phyloP scores from a whole-genome alignment of 768 basidiomycete species.

The Lactifluus echinatus region DNA sequence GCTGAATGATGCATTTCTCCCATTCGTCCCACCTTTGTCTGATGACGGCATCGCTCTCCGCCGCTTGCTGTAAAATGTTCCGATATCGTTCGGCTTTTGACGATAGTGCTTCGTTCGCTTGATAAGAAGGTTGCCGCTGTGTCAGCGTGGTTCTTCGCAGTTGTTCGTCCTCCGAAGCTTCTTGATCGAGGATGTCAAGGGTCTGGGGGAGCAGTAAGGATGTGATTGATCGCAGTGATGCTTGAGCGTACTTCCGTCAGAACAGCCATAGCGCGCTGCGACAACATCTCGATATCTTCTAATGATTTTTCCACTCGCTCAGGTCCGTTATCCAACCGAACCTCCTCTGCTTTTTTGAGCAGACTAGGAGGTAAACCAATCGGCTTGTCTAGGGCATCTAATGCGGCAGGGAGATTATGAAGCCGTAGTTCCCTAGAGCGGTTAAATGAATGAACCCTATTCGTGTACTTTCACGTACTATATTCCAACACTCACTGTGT shows the following conservation, averaged over 20 bases:
- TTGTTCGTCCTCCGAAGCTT: slow-evolving; percentile 78
- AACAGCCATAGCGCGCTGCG: slow-evolving; percentile 48
- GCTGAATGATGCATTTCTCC: slow-evolving; percentile 59
- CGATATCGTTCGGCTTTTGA: slow-evolving; percentile 66
- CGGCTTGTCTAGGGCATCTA: slow-evolving; percentile 82
- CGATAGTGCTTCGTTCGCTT: slow-evolving; percentile 68
- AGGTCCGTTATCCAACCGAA: slow-evolving; percentile 70
- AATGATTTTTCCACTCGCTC: slow-evolving; percentile 61
- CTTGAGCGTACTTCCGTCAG: slow-evolving; percentile 60
- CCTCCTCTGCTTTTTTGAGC: slow-evolving; percentile 76
- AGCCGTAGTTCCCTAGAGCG: slow-evolving; percentile 49
- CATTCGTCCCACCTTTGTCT: slow-evolving; percentile 84
- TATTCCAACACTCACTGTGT: slow-evolving; percentile 38
- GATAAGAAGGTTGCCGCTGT: slow-evolving; percentile 59
- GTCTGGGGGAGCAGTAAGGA: slow-evolving; percentile 43
- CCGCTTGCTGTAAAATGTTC: slow-evolving; percentile 61
- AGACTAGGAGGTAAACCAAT: slow-evolving; percentile 85
- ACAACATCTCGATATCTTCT: slow-evolving; percentile 61
- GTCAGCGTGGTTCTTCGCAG: slow-evolving; percentile 42
- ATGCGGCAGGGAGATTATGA: slow-evolving; percentile 72
- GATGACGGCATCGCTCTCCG: slow-evolving; percentile 67
- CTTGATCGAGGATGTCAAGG: slow-evolving; percentile 83
- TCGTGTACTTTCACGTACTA: neutral
- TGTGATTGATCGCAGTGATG: neutral
- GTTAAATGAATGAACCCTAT: neutral